These are phyloP conservation scores for Paraurostyla sp. DNA, from an alignment of 73 alveolate genomes.

Conservation along the genomic window DNA sequence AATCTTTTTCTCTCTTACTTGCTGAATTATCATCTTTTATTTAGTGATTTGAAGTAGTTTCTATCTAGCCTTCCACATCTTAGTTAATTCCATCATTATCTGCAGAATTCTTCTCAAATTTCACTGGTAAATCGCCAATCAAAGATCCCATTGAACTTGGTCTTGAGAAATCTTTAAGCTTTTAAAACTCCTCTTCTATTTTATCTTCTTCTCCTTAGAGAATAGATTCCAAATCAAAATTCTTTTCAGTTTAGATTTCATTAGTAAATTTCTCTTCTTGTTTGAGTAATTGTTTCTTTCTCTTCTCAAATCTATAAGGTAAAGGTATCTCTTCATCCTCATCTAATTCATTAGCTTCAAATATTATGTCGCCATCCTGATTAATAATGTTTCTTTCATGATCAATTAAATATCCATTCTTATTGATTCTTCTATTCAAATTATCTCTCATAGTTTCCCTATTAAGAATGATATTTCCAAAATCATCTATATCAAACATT, in stretches of 20 bases:
- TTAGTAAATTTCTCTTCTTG: background rate
- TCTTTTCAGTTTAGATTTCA: background rate
- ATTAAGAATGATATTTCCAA: slow-evolving; percentile 16
- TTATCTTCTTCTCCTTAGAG: slow-evolving; percentile 41
- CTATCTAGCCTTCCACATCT: background rate
- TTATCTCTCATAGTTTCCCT: slow-evolving; percentile 38
- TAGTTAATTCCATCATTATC: background rate
- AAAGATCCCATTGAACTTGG: slow-evolving; percentile 33
- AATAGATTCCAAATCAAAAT: slow-evolving; percentile 24
- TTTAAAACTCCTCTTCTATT: slow-evolving; percentile 50
- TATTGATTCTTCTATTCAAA: slow-evolving; percentile 34
- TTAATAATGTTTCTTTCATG: slow-evolving; percentile 28
- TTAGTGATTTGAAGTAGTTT: background rate
- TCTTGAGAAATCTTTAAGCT: slow-evolving; percentile 30
- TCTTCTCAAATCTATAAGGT: slow-evolving; percentile 57
- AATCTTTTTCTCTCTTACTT: background rate
- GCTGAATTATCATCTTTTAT: background rate
- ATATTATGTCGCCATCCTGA: slow-evolving; percentile 57
- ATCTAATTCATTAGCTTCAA: slow-evolving; percentile 25
- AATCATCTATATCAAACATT: slow-evolving; percentile 53
- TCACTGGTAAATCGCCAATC: slow-evolving; percentile 31
- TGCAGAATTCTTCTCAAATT: background rate
- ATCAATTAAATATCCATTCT: slow-evolving; percentile 58
- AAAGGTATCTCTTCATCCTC: slow-evolving; percentile 66
- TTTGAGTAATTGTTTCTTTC: slow-evolving; percentile 48